Evolutionary conservation across 2,329 filamentous ascomycete genomes (phyloP).

Genomic region (Periglandula ipomoeae): DNA sequence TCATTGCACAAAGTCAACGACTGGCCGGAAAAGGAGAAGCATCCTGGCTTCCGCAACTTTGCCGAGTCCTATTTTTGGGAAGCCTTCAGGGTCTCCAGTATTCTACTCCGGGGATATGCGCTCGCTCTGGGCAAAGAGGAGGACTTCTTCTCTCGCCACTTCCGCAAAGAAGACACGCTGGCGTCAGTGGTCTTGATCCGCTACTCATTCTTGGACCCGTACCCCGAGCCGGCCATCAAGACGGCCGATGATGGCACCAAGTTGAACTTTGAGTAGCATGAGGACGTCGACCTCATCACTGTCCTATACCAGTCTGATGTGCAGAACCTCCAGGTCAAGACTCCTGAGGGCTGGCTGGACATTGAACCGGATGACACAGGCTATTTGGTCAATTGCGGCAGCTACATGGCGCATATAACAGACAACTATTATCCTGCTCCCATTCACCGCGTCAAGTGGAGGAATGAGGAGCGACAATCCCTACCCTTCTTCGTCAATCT

Average conservation of each 20-base stretch:
- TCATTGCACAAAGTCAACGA: slow-evolving; percentile 10
- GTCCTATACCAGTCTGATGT: slow-evolving; percentile 10
- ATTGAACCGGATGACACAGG: slow-evolving; percentile 8
- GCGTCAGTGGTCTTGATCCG: slow-evolving; percentile 11
- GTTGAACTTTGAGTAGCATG: slow-evolving; percentile 10
- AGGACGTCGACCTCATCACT: slow-evolving; percentile 10
- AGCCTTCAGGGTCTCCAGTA: slow-evolving; percentile 6
- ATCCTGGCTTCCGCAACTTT: slow-evolving; percentile 9
- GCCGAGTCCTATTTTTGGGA: slow-evolving; percentile 10
- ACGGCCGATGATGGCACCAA: slow-evolving; percentile 11
- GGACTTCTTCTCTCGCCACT: slow-evolving; percentile 9
- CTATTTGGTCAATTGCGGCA: slow-evolving; percentile 8
- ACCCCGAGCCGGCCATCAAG: slow-evolving; percentile 10
- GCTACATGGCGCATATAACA: slow-evolving; percentile 10
- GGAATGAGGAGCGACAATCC: slow-evolving; percentile 9
- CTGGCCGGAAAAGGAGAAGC: slow-evolving; percentile 8
- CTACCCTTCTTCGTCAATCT: slow-evolving; percentile 10
- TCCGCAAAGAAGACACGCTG: slow-evolving; percentile 7
- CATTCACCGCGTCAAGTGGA: slow-evolving; percentile 10
- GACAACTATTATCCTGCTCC: slow-evolving; percentile 9
- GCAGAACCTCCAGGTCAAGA: slow-evolving; percentile 11
- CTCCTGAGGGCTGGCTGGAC: slow-evolving; percentile 8
- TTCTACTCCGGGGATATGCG: slow-evolving; percentile 8
- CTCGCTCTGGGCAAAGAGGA: slow-evolving; percentile 7
- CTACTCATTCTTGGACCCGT: slow-evolving; percentile 9